phyloP scores from a whole-genome alignment of 108 stramenopile genomes.

The Cyclotella baltica region DNA sequence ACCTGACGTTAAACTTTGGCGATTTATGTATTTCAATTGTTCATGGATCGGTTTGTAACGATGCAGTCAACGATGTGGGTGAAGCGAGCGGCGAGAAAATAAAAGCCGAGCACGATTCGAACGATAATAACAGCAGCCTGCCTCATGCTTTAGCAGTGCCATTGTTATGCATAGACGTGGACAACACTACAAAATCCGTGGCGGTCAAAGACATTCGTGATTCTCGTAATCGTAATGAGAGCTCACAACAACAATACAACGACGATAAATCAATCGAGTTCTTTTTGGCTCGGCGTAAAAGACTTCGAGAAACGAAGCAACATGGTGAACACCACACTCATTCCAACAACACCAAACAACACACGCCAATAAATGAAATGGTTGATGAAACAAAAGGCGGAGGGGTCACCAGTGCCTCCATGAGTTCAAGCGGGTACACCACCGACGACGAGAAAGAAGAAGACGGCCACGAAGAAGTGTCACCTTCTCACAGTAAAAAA shows the following conservation, averaged over 20 bases:
- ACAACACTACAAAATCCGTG: constrained; percentile 21
- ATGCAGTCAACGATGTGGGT: background rate
- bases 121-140: background rate
- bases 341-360: background rate
- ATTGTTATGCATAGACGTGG: constrained; percentile 39
- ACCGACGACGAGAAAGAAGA: constrained; percentile 42
- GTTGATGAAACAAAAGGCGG: background rate
- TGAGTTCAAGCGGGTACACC: constrained; percentile 20
- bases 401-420: background rate
- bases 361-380: too few species aligned
- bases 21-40: background rate
- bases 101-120: background rate
- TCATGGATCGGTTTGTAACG: background rate
- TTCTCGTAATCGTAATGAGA: background rate
- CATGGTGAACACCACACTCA: too few species aligned
- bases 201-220: constrained; percentile 42
- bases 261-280: constrained; percentile 4
- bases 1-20: background rate
- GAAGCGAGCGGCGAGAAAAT: background rate
- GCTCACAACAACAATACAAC: background rate
- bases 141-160: constrained; percentile 12
- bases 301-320: background rate
- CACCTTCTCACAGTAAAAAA: background rate
- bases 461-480: constrained; percentile 19
- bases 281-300: constrained; percentile 31